A percentile compares a stretch with the other conserved stretches of the same genome.
These are phyloP conservation scores for Violaceomyces palustris DNA, from an alignment of 1,284 basidiomycete genomes.

Conservation along the genomic window DNA sequence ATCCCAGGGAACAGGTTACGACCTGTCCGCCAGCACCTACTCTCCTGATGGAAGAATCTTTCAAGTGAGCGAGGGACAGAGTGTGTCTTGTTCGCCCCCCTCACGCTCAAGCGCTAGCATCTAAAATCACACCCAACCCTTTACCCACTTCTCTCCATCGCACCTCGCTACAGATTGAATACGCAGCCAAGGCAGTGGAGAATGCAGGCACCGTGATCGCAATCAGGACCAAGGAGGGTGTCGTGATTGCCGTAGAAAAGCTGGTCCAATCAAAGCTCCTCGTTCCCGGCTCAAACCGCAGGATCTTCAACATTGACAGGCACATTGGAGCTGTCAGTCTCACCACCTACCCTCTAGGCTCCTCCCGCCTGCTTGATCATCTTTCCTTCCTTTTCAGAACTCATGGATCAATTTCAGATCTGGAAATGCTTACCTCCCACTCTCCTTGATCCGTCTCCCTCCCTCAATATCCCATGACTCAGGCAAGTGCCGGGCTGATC, in stretches of 20 bases:
- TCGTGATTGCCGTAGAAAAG: slow-evolving; percentile 89
- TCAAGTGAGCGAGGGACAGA: slow-evolving; percentile 60
- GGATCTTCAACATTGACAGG: slow-evolving; percentile 87
- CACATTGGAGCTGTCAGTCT: slow-evolving; percentile 73
- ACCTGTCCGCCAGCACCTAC: slow-evolving; percentile 96
- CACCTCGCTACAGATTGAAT: slow-evolving; percentile 67
- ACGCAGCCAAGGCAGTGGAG: slow-evolving; percentile 96
- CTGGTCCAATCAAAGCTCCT: slow-evolving; percentile 95
- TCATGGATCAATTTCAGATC: background rate
- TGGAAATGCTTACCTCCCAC: background rate
- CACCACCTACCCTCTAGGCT: background rate
- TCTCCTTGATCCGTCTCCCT: background rate
- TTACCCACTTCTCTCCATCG: too few relatives aligned
- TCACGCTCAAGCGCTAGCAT: too few relatives aligned
- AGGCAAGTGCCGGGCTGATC: slow-evolving; percentile 68
- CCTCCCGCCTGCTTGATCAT: too few relatives aligned
- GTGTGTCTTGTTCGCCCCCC: too few relatives aligned
- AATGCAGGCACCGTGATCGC: slow-evolving; percentile 77
- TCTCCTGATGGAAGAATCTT: slow-evolving; percentile 97
- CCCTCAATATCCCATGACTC: too few relatives aligned
- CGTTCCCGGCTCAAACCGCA: slow-evolving; percentile 83
- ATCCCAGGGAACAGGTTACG: slow-evolving; percentile 96
- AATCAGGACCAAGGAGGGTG: slow-evolving; percentile 84
- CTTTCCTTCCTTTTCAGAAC: too few relatives aligned
- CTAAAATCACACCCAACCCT: too few relatives aligned